A percentile compares a stretch with the other conserved stretches of the same genome.
Conservation (phyloP, 768 basidiomycete genomes). For the Guyanaporus albipodus region DNA sequence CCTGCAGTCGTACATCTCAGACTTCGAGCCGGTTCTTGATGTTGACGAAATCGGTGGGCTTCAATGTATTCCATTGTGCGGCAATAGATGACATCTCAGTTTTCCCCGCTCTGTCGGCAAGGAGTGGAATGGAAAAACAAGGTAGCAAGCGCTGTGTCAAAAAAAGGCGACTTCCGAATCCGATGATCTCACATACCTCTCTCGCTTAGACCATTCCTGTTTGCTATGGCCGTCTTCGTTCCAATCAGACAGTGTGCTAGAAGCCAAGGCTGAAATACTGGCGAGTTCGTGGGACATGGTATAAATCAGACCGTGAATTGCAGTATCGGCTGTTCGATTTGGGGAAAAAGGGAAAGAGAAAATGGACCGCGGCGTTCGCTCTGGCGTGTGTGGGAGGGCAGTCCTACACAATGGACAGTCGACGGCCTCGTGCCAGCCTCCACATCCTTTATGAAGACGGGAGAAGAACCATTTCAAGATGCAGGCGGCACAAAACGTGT, state of each 20-base stretch:
- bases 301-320: slow-evolving; percentile 50
- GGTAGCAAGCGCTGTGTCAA: slow-evolving; percentile 9
- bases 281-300: slow-evolving; percentile 42
- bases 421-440: slow-evolving; percentile 63
- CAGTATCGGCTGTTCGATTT: slow-evolving; percentile 52
- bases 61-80: slow-evolving; percentile 46
- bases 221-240: slow-evolving; percentile 45
- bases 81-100: slow-evolving; percentile 50
- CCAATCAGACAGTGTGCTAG: slow-evolving; percentile 46
- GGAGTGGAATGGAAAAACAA: neutral
- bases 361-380: slow-evolving; percentile 46
- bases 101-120: slow-evolving; percentile 46
- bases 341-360: slow-evolving; percentile 61
- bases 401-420: slow-evolving; percentile 67
- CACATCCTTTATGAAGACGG: slow-evolving; percentile 57
- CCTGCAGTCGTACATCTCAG: slow-evolving; percentile 26
- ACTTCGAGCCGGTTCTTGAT: slow-evolving; percentile 55
- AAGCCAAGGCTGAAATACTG: slow-evolving; percentile 27
- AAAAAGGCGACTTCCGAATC: slow-evolving; percentile 6
- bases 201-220: slow-evolving; percentile 57
- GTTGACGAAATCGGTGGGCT: slow-evolving; percentile 47
- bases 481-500: slow-evolving; percentile 65
- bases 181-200: slow-evolving; percentile 39
- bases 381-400: slow-evolving; percentile 47
- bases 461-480: slow-evolving; percentile 70